These are phyloP conservation scores for Perkinsus chesapeaki DNA, from an alignment of 169 alveolate species.

Conservation along the genomic window DNA sequence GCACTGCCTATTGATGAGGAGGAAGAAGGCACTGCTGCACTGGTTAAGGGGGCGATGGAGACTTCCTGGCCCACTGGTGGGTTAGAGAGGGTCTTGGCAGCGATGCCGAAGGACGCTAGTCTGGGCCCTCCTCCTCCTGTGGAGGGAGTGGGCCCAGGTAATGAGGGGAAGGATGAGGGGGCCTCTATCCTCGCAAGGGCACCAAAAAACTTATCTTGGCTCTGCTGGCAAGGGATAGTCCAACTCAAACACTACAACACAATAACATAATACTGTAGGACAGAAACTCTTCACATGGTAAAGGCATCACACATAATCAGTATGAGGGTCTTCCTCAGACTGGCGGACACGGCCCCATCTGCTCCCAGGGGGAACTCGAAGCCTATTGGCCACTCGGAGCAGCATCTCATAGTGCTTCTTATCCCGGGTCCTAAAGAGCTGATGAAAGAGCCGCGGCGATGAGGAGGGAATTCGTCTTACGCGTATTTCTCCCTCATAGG, in stretches of 20 bases:
- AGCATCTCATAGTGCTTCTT: background rate
- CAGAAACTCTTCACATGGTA: background rate
- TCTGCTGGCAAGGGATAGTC: background rate
- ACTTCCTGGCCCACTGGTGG: background rate
- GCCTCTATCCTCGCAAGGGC: slow-evolving; percentile 1
- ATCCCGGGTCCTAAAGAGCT: background rate
- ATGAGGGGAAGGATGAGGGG: background rate
- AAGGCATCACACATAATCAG: background rate
- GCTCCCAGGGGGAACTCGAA: background rate
- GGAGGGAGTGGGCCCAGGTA: background rate
- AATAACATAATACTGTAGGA: background rate
- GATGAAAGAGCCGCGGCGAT: background rate
- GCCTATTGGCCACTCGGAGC: background rate
- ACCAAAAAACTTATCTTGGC: background rate
- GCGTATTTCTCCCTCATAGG: background rate
- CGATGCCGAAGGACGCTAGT: background rate
- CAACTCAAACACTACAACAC: background rate
- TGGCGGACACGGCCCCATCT: background rate
- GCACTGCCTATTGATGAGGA: background rate
- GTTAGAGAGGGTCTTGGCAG: background rate
- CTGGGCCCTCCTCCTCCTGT: background rate
- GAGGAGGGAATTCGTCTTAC: background rate
- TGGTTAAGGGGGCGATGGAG: background rate
- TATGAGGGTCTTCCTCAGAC: background rate
- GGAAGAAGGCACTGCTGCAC: background rate